Base-by-base conservation (phyloP, 2,329 filamentous ascomycete genomes). In the Penicillium oxalicum region DNA sequence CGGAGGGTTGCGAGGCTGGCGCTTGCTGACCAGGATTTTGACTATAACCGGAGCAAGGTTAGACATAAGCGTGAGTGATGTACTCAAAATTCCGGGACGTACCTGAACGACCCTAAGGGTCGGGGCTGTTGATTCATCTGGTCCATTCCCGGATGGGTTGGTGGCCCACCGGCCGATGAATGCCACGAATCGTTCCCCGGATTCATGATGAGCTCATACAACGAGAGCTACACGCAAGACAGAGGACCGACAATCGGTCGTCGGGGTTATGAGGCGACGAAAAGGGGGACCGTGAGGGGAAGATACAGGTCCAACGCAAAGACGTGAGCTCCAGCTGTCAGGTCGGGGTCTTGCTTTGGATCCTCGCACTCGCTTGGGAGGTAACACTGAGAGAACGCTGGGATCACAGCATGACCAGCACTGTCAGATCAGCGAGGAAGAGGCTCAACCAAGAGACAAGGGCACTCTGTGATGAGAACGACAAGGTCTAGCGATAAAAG, bases 91-190 rank as follows among this genome's bases (percentile, higher is more conserved):
- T 12, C 13, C n/a, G 33, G 45, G 25, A 40, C 18, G 32, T 70
- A 74, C 72, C 69, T 67, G 61, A 72, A 75, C 27, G 69, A 68
- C 38, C 69, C 70, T 56, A 73, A 61, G 38, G 70, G 67, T 53
- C 72, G 67, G 54, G 68, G 63, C 53, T 69, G 69, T 57, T 69
- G 70, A 57, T 59, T 70, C 62, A 70, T 64, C 54, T 66, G 70
- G 52, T 69, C 71, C 64, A 69, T 71, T 56, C 65, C 65, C 59
- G 66, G 65, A 61, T 71, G 70, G 51, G 67, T 63, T 51, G 68
- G 69, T 42, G 67, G 67, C 47, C 68, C 67, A 61, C 65, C 65
- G 27, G 54, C 60, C 44, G 65, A 61, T 47, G 65, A 65, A 59
- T 72, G 69, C 70, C 70, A 72, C 50, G 62, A 67, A 65, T 72